phyloP scores from a whole-genome alignment of 2,329 filamentous ascomycete species.

The Ophiostoma sp. region DNA sequence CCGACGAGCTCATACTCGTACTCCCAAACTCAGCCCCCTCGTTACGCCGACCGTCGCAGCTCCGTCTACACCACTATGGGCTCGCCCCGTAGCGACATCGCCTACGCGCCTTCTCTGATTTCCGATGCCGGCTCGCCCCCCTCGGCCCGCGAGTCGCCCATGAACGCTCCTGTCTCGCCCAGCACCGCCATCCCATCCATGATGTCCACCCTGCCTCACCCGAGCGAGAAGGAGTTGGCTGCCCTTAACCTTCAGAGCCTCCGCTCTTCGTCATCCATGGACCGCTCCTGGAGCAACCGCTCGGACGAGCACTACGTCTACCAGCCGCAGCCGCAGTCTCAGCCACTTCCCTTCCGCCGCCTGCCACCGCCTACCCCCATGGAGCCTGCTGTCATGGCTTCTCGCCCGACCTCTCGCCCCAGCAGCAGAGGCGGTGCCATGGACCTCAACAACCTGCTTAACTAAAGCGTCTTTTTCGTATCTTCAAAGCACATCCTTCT shows the following conservation, averaged over 20 bases:
- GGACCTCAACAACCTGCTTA: neutral
- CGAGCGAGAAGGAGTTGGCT: constrained; percentile 7
- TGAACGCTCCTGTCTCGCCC: constrained; percentile 36
- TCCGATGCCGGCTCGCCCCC: constrained; percentile 65
- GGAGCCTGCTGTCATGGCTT: neutral
- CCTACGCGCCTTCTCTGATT: constrained; percentile 63
- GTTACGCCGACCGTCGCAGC: constrained; percentile 8
- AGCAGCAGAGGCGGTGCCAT: neutral
- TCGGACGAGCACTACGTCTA: constrained; percentile 1
- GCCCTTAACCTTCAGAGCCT: neutral
- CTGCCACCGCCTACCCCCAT: neutral
- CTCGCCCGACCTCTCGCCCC: neutral
- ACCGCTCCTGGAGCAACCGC: constrained; percentile 17
- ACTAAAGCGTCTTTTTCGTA: too few relatives aligned
- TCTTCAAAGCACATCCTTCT: too few relatives aligned
- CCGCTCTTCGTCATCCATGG: neutral
- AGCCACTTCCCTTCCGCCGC: neutral
- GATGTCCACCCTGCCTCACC: neutral
- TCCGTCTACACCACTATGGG: constrained; percentile 27
- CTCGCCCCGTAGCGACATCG: constrained; percentile 53
- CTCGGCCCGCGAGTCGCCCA: constrained; percentile 50
- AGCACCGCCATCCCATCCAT: neutral
- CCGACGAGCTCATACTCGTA: neutral
- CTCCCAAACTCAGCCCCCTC: neutral
- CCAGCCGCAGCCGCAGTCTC: neutral